phyloP scores from a whole-genome alignment of 1,284 basidiomycete genomes.

The Pterula multifida region DNA sequence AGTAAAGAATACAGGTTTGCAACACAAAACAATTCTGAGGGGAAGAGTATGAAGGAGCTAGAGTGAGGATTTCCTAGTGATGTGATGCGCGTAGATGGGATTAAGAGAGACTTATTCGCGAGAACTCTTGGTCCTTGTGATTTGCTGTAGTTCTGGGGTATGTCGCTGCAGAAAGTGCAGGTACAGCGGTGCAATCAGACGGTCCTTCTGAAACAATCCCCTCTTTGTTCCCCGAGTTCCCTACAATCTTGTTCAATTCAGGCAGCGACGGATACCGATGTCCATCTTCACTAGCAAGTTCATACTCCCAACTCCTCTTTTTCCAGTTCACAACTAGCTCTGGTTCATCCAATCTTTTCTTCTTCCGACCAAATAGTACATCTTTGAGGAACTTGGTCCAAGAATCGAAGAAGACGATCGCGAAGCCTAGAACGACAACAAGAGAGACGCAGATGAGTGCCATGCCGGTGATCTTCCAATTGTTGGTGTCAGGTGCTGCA shows the following conservation, averaged over 20 bases:
- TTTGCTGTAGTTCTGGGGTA: not conserved
- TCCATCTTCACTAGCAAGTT: constrained; percentile 26
- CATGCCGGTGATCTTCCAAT: constrained; percentile 60
- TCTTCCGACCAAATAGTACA: constrained; percentile 22
- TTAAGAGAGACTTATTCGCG: not conserved
- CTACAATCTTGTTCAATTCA: constrained; percentile 21
- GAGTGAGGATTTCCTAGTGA: not conserved
- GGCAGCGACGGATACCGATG: constrained; percentile 28
- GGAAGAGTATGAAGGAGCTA: not conserved
- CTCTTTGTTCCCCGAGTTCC: constrained; percentile 12
- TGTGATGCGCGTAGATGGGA: too few relatives aligned
- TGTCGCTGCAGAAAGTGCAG: not conserved
- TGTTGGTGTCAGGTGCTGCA: not conserved
- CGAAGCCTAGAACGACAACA: constrained; percentile 38
- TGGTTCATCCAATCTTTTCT: constrained; percentile 24
- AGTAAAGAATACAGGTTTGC: not conserved
- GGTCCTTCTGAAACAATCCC: constrained; percentile 2
- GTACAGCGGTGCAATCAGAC: not conserved
- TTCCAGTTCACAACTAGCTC: constrained; percentile 53
- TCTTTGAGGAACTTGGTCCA: constrained; percentile 48
- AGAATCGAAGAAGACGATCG: constrained; percentile 52
- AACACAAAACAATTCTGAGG: not conserved
- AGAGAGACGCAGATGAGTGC: constrained; percentile 45
- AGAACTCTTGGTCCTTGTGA: not conserved
- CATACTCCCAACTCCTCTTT: constrained; percentile 44